Base-by-base conservation (phyloP, 1,284 basidiomycete genomes). In the Trichosporon sp. region DNA sequence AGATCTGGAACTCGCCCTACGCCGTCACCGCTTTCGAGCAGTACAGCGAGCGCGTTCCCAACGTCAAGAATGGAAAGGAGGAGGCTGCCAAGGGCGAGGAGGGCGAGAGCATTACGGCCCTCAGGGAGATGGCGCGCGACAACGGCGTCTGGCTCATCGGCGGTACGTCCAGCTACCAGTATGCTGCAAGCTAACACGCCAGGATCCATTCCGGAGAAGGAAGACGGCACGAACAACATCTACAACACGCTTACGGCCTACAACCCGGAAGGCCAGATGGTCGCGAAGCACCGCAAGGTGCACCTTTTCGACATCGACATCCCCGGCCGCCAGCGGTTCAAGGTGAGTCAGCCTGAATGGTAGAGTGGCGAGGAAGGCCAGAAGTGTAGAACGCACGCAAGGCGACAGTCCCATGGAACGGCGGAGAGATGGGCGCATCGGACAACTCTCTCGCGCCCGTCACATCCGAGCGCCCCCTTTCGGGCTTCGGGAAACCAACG, bases 231-330 rank as follows among this genome's bases (percentile, higher is more conserved):
- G 56, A 87, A 88, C 68, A 85, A 91, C 70, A 75, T 97, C n/a
- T 98, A 92, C 84, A 98, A 98, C 80, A 95, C 94, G 1, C 89
- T 91, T 70, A 95, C 92, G 1, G 93, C 94, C 2, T 97, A 95
- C 83, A 89, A 92, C 73, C 93, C 93, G 0, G 78, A 90, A 81
- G 93, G 93, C 13, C 88, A 91, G 65, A 87, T 98, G 51, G 89
- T 99, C 31, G 91, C 92, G 0, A 89, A 89, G 42, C 93, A 98
- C 81, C 89, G 96, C 66, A 98, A 99, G 83, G 88, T 99, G 1
- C 97, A 99, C 79, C 85, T 99, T 9, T 99, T 99, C 79, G 96
- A 99, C 81, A 98, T 99, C 72, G 93, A 99, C 80, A 96, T 98
- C 67, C 95, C 95, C 0, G 96, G 96, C 21, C 91, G 93, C 81